Evolutionary conservation across 2,329 filamentous ascomycete species (phyloP).

Genomic region (Diplodia scrobiculata): DNA sequence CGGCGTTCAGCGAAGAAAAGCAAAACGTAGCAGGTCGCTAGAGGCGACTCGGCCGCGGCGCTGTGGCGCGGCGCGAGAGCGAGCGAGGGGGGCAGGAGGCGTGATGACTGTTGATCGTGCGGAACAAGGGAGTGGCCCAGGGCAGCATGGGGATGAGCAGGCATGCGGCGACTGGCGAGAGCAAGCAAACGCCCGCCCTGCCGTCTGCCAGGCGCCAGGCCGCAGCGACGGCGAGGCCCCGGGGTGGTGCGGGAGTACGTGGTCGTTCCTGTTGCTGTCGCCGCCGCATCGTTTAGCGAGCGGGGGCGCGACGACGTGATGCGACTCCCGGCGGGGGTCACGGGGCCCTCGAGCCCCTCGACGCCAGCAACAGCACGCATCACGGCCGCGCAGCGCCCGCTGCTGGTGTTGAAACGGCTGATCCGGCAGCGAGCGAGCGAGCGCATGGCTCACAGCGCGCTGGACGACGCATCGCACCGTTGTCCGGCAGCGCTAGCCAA

Average conservation of each 20-base stretch:
- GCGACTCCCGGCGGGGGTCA: not conserved
- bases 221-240: conserved; percentile 13
- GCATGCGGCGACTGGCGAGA: conserved; percentile 16
- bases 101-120: conserved; percentile 23
- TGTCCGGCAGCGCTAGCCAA: conserved; percentile 21
- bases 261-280: not conserved
- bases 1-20: conserved; percentile 25
- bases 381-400: conserved; percentile 3
- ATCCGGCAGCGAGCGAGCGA: conserved; percentile 11
- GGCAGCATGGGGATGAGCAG: not conserved
- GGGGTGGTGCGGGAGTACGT: conserved; percentile 21
- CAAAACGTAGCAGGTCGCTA: conserved; percentile 24
- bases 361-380: conserved; percentile 3
- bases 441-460: conserved; percentile 17
- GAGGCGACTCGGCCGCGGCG: conserved; percentile 18
- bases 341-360: conserved; percentile 19
- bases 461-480: conserved; percentile 24
- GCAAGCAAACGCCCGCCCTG: conserved; percentile 19
- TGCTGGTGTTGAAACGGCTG: conserved; percentile 23
- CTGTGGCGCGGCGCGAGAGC: conserved; percentile 19
- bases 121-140: conserved; percentile 6
- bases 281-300: conserved; percentile 20
- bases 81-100: conserved; percentile 18
- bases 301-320: conserved; percentile 14
- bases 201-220: not conserved